These are phyloP conservation scores for Capsella rubella DNA, from an alignment of 441 rosid genomes.

Conservation along the genomic window DNA sequence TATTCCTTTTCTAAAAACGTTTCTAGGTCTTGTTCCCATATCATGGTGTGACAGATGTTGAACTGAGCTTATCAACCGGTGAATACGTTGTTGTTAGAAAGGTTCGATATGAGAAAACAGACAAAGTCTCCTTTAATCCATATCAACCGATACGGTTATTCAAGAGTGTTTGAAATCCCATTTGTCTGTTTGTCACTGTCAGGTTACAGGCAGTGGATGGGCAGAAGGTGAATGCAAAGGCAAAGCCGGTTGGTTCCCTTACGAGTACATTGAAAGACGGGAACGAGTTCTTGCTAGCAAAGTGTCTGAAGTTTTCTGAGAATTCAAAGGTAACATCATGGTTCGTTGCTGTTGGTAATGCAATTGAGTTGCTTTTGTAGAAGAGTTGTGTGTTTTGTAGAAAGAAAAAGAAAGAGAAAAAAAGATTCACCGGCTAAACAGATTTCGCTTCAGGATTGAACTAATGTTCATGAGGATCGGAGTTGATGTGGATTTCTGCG, in stretches of 20 bases:
- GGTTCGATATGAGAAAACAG: constrained; percentile 53
- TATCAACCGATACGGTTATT: background rate
- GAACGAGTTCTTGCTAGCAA: constrained; percentile 91
- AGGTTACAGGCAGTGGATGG: constrained; percentile 94
- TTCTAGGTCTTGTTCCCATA: constrained; percentile 76
- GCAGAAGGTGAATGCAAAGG: constrained; percentile 98
- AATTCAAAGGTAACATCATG: constrained; percentile 28
- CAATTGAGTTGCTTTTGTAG: constrained; percentile 35
- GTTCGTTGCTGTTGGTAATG: constrained; percentile 18
- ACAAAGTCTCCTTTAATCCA: constrained; percentile 1
- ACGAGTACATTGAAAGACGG: constrained; percentile 78
- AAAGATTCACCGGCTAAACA: constrained; percentile 2
- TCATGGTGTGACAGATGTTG: constrained; percentile 79
- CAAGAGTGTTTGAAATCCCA: constrained; percentile 12
- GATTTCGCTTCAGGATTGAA: constrained; percentile 6
- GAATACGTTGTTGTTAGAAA: constrained; percentile 90
- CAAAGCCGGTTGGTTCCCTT: constrained; percentile 98
- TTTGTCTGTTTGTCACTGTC: constrained; percentile 31
- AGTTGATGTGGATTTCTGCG: constrained; percentile 10
- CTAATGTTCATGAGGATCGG: constrained; percentile 27
- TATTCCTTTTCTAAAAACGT: background rate
- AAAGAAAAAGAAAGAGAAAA: background rate
- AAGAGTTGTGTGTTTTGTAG: constrained; percentile 36
- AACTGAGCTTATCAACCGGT: constrained; percentile 77
- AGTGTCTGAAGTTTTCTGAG: constrained; percentile 80